Percentiles rank a stretch among this genome's conserved stretches.
Evolutionary conservation across 441 rosid species (phyloP).

Genomic region (Arabidopsis hybrid): DNA sequence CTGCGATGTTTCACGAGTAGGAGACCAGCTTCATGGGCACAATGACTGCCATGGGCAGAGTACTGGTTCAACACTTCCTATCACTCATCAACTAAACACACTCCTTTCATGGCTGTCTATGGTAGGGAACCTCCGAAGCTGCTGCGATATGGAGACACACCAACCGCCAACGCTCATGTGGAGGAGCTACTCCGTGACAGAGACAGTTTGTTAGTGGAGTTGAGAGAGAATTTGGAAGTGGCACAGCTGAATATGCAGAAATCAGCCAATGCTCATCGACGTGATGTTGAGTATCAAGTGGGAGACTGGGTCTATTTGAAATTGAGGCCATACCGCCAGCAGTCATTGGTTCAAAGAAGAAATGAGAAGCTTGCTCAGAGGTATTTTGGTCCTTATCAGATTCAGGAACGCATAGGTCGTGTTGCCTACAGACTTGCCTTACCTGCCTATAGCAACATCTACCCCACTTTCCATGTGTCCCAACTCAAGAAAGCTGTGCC

Average conservation of each 20-base stretch:
- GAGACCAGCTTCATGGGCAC: accelerated
- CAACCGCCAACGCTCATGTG: no score
- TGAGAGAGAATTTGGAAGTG: no score
- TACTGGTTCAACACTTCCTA: not conserved
- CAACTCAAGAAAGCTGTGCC: not conserved
- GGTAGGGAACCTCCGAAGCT: not conserved
- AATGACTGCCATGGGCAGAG: not conserved
- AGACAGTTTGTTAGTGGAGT: no score
- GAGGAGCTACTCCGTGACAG: no score
- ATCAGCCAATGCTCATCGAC: no score
- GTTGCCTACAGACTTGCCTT: not conserved
- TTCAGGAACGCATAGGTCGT: accelerated
- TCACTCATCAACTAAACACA: accelerated
- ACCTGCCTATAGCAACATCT: not conserved
- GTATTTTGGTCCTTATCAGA: no score
- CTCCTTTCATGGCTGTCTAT: not conserved
- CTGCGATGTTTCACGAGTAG: not conserved
- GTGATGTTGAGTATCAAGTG: no score
- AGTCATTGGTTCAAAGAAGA: no score
- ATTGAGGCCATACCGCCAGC: no score
- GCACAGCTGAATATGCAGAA: no score
- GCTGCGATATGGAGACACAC: not conserved
- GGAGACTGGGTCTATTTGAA: no score
- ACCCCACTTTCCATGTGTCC: not conserved
- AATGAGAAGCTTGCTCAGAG: no score